These are phyloP conservation scores for Daucus carota DNA, from an alignment of 129 eudicot genomes.

Conservation along the genomic window DH1_v3.0 NC_030381.2:37669001-37669500, in stretches of 20 bases:
- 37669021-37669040: too few species aligned
- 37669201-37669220: constrained; percentile 70
- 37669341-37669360: too few species aligned
- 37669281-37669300: constrained; percentile 43
- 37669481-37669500: constrained; percentile 70
- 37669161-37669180: constrained; percentile 62
- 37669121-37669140: constrained; percentile 71
- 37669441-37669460: not conserved
- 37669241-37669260: constrained; percentile 43
- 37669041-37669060: too few species aligned
- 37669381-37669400: not conserved
- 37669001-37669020: not conserved
- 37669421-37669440: not conserved
- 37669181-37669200: constrained; percentile 56
- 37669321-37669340: constrained; percentile 12
- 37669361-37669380: not conserved
- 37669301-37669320: constrained; percentile 65
- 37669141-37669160: constrained; percentile 74
- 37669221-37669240: constrained; percentile 49
- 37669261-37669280: constrained; percentile 53
- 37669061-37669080: constrained; percentile 47
- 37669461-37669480: constrained; percentile 29
- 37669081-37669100: constrained; percentile 55
- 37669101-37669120: constrained; percentile 29
- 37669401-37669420: not conserved